Percentiles rank a stretch among this genome's conserved stretches.
These are phyloP conservation scores for Ascochyta koolunga DNA, from an alignment of 2,329 filamentous ascomycete species.

Conservation along the genomic window DNA sequence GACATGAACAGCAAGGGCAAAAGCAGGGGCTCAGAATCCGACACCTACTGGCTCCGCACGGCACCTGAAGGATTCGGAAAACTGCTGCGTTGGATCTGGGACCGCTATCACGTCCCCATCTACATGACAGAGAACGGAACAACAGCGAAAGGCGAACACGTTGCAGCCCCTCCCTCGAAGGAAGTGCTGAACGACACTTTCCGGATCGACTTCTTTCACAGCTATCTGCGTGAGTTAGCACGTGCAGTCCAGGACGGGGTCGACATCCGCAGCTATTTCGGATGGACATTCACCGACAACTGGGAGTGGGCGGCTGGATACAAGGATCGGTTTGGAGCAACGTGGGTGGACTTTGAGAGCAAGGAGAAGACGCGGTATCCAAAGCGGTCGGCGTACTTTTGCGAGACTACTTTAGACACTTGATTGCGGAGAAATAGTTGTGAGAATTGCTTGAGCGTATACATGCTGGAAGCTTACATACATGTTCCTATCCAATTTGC, in stretches of 20 bases:
- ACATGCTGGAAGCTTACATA: too few relatives aligned
- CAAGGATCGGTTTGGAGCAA: conserved; percentile 50
- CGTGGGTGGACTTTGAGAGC: conserved; percentile 51
- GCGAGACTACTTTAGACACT: conserved; percentile 15
- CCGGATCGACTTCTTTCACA: conserved; percentile 49
- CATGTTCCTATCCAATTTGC: too few relatives aligned
- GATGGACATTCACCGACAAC: conserved; percentile 53
- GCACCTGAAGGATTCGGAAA: conserved; percentile 45
- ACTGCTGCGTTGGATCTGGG: conserved; percentile 51
- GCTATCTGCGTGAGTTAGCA: conserved; percentile 49
- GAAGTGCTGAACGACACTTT: conserved; percentile 49
- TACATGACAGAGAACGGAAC: conserved; percentile 55
- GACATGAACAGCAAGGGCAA: conserved; percentile 41
- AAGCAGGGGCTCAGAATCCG: conserved; percentile 45
- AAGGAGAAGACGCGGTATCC: conserved; percentile 47
- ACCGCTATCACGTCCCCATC: conserved; percentile 50
- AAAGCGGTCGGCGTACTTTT: conserved; percentile 33
- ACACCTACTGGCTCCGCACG: conserved; percentile 51
- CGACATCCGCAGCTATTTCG: conserved; percentile 51
- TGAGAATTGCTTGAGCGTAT: too few relatives aligned
- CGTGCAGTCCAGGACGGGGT: conserved; percentile 47
- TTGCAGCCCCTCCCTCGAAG: conserved; percentile 35
- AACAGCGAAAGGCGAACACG: conserved; percentile 40
- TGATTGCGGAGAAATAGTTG: background rate
- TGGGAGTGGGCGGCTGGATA: conserved; percentile 54